Conservation (phyloP, 2,329 filamentous ascomycete genomes). For the Dendryphion nanum region DNA sequence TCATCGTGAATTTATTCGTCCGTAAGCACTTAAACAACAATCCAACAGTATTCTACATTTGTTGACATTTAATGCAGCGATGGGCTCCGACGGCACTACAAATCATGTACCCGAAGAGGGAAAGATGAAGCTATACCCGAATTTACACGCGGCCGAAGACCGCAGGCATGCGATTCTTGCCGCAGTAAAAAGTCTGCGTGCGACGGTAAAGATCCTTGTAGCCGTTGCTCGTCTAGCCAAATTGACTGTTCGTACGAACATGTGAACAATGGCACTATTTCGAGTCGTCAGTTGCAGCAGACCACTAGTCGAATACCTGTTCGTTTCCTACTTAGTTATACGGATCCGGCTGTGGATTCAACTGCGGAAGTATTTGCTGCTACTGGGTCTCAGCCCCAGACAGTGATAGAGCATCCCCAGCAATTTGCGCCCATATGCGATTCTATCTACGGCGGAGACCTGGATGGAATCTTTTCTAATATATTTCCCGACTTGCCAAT, state of each 20-base stretch:
- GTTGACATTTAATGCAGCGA: not conserved
- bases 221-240: not conserved
- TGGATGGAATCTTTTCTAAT: not conserved
- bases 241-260: not conserved
- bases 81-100: not conserved
- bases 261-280: not conserved
- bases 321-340: too few species aligned
- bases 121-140: not conserved
- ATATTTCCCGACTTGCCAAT: too few species aligned
- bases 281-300: not conserved
- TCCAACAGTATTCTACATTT: not conserved
- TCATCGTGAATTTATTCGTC: not conserved
- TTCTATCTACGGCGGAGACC: not conserved
- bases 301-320: too few species aligned
- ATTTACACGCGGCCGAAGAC: not conserved
- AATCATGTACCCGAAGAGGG: not conserved
- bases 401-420: not conserved
- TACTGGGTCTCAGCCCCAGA: not conserved
- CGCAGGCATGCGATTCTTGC: not conserved
- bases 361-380: not conserved
- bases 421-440: not conserved
- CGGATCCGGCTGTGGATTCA: too few species aligned
- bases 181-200: not conserved
- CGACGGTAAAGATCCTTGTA: not conserved
- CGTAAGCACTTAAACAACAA: not conserved